Evolutionary conservation across 345 rosid genomes (phyloP).

Genomic region (Draba incana): DNA sequence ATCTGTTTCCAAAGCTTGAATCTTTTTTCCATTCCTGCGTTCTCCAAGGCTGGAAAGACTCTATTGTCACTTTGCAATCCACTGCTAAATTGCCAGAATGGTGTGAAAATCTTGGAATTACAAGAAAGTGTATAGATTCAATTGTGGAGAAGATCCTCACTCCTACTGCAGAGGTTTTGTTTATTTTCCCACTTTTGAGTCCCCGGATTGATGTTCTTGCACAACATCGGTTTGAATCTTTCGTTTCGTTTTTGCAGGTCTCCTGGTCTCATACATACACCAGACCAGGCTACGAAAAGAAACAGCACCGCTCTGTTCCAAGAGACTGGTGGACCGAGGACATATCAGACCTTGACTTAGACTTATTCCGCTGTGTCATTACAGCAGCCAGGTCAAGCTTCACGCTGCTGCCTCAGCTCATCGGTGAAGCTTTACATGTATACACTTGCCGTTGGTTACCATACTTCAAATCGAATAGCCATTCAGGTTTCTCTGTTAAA

Average conservation of each 20-base stretch:
- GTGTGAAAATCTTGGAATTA: conserved; percentile 89
- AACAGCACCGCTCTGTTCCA: conserved; percentile 67
- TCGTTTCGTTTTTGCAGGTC: conserved; percentile 53
- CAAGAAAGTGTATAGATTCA: conserved; percentile 83
- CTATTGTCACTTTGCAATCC: conserved; percentile 71
- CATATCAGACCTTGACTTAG: conserved; percentile 85
- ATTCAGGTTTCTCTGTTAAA: conserved; percentile 49
- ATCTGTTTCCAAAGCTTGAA: conserved; percentile 75
- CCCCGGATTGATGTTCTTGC: background rate
- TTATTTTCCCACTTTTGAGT: background rate
- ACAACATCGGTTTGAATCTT: conserved; percentile 5
- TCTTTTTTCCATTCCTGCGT: conserved; percentile 89
- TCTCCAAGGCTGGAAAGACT: conserved; percentile 95
- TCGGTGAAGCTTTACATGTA: conserved; percentile 94
- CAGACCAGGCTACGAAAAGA: conserved; percentile 69
- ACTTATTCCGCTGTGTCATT: conserved; percentile 77
- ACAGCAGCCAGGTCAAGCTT: conserved; percentile 68
- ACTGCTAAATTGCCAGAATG: conserved; percentile 70
- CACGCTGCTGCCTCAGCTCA: conserved; percentile 71
- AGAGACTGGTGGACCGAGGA: conserved; percentile 99
- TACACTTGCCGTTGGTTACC: conserved; percentile 94
- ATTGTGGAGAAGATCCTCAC: conserved; percentile 83
- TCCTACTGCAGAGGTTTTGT: conserved; percentile 66
- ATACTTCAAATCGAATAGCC: conserved; percentile 50
- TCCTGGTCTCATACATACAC: conserved; percentile 93